A percentile compares a stretch with the other conserved stretches of the same genome.
Conservation (phyloP, 805 yeast genomes). For the Helenozyma baotianmanensis region DNA sequence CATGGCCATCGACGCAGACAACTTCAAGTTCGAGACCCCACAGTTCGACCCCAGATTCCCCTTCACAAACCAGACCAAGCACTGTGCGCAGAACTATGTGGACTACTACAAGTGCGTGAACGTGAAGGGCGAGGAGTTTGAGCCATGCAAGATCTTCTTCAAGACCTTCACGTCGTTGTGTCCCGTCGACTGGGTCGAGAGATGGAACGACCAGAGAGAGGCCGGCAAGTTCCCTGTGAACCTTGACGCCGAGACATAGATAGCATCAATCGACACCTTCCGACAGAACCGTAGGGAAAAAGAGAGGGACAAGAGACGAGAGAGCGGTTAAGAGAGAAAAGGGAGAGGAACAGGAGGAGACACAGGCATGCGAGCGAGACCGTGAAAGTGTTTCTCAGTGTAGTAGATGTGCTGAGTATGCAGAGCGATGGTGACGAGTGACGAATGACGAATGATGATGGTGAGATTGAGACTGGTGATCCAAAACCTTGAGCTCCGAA, state of each 20-base stretch:
- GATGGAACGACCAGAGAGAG: slow-evolving; percentile 83
- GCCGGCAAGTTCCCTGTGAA: slow-evolving; percentile 45
- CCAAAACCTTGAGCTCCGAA: slow-evolving; percentile 62
- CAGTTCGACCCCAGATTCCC: slow-evolving; percentile 56
- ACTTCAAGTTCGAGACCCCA: slow-evolving; percentile 39
- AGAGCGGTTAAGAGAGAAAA: no score
- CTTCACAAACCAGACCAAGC: slow-evolving; percentile 94
- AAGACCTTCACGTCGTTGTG: slow-evolving; percentile 84
- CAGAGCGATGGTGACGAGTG: no score
- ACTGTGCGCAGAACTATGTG: slow-evolving; percentile 96
- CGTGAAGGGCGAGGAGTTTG: slow-evolving; percentile 97
- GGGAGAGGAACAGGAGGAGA: no score
- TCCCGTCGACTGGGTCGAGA: slow-evolving; percentile 80
- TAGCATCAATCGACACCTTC: no score
- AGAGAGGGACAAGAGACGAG: no score
- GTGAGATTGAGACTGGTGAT: slow-evolving; percentile 86
- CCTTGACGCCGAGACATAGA: slow-evolving; percentile 15
- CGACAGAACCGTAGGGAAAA: no score
- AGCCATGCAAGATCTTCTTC: slow-evolving; percentile 94
- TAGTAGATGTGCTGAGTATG: no score
- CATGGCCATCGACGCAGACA: slow-evolving; percentile 38
- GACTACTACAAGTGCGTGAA: slow-evolving; percentile 97
- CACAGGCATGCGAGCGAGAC: no score
- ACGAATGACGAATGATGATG: no score
- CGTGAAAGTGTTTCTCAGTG: no score